A percentile compares a stretch with the other conserved stretches of the same genome.
Conservation (phyloP, 306 rosid genomes). For the Lathyrus oleraceus region DNA sequence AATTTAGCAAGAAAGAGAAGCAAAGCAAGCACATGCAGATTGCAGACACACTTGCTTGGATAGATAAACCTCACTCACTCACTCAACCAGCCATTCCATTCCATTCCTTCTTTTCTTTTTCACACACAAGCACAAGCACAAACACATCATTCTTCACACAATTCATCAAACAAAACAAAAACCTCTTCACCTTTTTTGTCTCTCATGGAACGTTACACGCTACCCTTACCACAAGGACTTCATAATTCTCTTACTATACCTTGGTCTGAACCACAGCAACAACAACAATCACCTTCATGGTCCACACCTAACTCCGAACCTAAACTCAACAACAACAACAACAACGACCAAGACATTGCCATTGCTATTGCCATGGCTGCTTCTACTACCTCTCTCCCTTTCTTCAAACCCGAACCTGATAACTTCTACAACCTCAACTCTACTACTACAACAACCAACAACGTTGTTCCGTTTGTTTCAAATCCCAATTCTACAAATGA, state of each 20-base stretch:
- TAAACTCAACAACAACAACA: conserved; percentile 2
- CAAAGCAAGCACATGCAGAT: conserved; percentile 7
- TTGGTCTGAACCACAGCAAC: conserved; percentile 51
- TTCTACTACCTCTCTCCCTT: conserved; percentile 39
- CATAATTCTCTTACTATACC: conserved; percentile 40
- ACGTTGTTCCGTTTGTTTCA: conserved; percentile 33
- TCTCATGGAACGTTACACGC: conserved; percentile 42
- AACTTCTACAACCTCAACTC: background rate
- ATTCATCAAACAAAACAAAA: conserved; percentile 16
- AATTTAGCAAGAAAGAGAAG: background rate
- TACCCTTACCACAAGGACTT: conserved; percentile 36
- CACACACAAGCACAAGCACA: background rate
- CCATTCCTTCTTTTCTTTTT: conserved; percentile 3
- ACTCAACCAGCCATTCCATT: conserved; percentile 6
- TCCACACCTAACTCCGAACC: conserved; percentile 39
- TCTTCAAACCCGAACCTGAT: conserved; percentile 74
- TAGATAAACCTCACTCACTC: conserved; percentile 38
- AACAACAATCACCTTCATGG: conserved; percentile 49
- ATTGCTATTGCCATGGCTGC: conserved; percentile 42
- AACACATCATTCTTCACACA: conserved; percentile 31
- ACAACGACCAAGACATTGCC: conserved; percentile 28
- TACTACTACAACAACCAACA: background rate
- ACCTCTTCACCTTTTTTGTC: conserved; percentile 22
- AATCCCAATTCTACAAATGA: conserved; percentile 27
- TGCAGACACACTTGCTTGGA: conserved; percentile 6